A percentile compares a stretch with the other conserved stretches of the same genome.
Conservation (phyloP, 164 flowering plant genomes). For the Chimonanthus salicifolius region DNA sequence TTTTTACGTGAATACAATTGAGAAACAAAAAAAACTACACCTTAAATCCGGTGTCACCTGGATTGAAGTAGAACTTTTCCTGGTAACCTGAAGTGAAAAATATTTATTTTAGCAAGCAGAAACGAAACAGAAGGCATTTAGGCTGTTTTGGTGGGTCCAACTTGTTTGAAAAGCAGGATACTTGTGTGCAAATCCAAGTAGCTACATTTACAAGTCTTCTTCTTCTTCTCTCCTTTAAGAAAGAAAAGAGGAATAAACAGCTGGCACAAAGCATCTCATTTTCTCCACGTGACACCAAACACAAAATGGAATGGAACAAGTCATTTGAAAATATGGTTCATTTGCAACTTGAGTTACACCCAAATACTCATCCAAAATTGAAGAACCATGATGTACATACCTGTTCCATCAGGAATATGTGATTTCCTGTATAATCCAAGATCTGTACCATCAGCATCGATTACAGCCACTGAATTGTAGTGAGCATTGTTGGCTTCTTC, state of each 20-base stretch:
- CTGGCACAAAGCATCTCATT: neutral
- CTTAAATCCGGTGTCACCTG: slow-evolving; percentile 98
- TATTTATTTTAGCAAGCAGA: slow-evolving; percentile 4
- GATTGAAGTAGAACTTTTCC: slow-evolving; percentile 97
- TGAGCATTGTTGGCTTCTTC: slow-evolving; percentile 98
- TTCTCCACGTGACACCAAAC: neutral
- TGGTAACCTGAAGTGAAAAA: slow-evolving; percentile 72
- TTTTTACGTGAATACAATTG: neutral
- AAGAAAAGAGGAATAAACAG: neutral
- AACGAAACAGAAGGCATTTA: neutral
- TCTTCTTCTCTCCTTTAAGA: neutral
- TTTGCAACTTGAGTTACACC: neutral
- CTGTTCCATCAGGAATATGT: slow-evolving; percentile 98
- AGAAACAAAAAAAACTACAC: slow-evolving; percentile 24
- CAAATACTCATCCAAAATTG: neutral
- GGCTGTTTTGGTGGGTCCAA: neutral
- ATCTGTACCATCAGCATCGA: slow-evolving; percentile 96
- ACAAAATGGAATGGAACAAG: neutral
- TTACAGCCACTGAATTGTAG: slow-evolving; percentile 88
- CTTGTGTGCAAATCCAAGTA: neutral
- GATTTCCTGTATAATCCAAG: slow-evolving; percentile 95
- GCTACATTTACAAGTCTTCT: neutral
- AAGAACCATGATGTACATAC: slow-evolving; percentile 20
- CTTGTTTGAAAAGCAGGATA: neutral
- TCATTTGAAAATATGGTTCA: neutral